phyloP scores from a whole-genome alignment of 2,329 filamentous ascomycete species.

The Pseudocercospora pini-densiflorae region DNA sequence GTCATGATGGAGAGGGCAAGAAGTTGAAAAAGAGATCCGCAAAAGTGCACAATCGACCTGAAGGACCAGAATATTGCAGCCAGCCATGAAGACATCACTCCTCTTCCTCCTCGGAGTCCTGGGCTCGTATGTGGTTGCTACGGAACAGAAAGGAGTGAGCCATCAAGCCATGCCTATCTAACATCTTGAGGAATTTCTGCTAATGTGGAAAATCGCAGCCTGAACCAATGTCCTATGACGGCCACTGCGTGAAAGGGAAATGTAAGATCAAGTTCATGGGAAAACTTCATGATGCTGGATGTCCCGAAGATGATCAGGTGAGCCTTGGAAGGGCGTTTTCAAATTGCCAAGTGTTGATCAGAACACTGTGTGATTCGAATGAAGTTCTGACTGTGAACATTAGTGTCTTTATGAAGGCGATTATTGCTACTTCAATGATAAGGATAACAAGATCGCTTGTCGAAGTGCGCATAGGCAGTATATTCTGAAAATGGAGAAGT shows the following conservation, averaged over 20 bases:
- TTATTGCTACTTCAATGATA: neutral
- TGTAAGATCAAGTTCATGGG: conserved; percentile 2
- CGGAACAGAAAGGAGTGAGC: neutral
- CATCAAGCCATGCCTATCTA: too few species aligned
- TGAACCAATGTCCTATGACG: conserved; percentile 1
- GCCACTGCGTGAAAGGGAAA: neutral
- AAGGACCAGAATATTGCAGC: too few species aligned
- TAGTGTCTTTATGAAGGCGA: conserved; percentile 2
- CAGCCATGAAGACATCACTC: conserved; percentile 1
- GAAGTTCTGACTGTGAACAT: too few species aligned
- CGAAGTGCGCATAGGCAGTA: conserved; percentile 3
- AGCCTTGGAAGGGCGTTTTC: neutral
- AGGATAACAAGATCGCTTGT: neutral
- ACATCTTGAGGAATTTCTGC: neutral
- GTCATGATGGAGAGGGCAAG: neutral
- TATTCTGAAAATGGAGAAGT: neutral
- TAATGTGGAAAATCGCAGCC: neutral
- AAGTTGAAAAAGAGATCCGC: neutral
- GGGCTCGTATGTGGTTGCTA: neutral
- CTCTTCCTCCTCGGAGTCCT: neutral
- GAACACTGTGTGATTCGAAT: too few species aligned
- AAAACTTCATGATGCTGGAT: neutral
- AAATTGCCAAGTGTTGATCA: too few species aligned
- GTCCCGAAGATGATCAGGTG: neutral
- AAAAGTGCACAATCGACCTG: too few species aligned